phyloP scores from a whole-genome alignment of 2,329 filamentous ascomycete species.

The Diplodia scrobiculata region DNA sequence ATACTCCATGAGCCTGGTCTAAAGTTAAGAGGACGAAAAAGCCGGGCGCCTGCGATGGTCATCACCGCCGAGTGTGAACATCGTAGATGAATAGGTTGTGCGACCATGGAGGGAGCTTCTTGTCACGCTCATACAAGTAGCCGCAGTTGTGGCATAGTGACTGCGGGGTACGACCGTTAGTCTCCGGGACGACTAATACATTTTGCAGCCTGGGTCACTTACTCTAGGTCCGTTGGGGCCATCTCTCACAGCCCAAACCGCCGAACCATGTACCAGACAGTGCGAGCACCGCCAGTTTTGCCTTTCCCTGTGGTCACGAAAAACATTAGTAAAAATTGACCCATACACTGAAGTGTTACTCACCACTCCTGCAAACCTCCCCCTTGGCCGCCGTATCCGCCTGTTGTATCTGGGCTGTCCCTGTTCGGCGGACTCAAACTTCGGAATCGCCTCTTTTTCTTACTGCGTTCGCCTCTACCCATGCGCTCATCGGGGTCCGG shows the following conservation, averaged over 20 bases:
- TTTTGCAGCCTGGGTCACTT: constrained; percentile 46
- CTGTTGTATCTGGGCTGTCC: constrained; percentile 72
- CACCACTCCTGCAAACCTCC: constrained; percentile 55
- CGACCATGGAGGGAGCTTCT: constrained; percentile 76
- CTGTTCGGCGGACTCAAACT: constrained; percentile 82
- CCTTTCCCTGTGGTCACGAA: constrained; percentile 61
- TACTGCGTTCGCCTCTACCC: constrained; percentile 87
- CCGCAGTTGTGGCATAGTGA: constrained; percentile 93
- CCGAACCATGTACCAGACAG: constrained; percentile 82
- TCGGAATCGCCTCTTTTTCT: constrained; percentile 91
- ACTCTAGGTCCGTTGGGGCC: constrained; percentile 83
- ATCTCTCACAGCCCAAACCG: constrained; percentile 93
- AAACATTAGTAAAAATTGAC: constrained; percentile 13
- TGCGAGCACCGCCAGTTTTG: constrained; percentile 84
- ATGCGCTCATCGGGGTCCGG: constrained; percentile 72
- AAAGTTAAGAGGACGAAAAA: constrained; percentile 4
- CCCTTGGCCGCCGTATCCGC: constrained; percentile 70
- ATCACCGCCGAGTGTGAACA: constrained; percentile 24
- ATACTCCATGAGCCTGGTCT: constrained; percentile 24
- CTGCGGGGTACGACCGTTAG: constrained; percentile 48
- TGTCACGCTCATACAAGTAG: constrained; percentile 82
- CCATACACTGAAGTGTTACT: constrained; percentile 30
- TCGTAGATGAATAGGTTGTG: constrained; percentile 65
- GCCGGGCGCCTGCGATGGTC: background rate
- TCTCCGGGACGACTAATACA: background rate